A percentile compares a stretch with the other conserved stretches of the same genome.
These are phyloP conservation scores for Chlamydomonas eustigma DNA, from an alignment of 139 green algal genomes.

Conservation along the genomic window DNA sequence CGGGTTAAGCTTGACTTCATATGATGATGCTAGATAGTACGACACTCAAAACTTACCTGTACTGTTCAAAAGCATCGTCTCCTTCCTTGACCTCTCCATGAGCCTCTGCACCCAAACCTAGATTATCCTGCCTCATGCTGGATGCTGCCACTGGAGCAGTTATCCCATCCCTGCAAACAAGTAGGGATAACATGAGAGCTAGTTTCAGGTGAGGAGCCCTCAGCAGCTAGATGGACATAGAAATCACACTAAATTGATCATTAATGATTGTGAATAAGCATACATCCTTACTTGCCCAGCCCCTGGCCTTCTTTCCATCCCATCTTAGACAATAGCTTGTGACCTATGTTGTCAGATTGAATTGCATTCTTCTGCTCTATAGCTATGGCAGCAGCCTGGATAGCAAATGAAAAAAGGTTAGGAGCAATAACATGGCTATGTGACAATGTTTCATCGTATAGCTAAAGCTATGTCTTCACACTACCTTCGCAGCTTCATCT, in stretches of 20 bases:
- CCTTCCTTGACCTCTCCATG: constrained; percentile 33
- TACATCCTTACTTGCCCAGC: constrained; percentile 21
- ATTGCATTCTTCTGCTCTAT: constrained; percentile 35
- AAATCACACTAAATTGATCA: too few species aligned
- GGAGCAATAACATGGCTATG: not conserved
- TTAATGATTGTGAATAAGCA: not conserved
- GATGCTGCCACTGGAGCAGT: not conserved
- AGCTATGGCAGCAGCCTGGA: constrained; percentile 9
- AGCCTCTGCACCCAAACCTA: constrained; percentile 44
- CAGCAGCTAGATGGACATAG: too few species aligned
- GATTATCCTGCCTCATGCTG: constrained; percentile 25
- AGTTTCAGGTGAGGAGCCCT: too few species aligned
- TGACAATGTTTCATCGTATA: not conserved
- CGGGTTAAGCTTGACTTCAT: too few species aligned
- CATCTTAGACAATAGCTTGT: constrained; percentile 78
- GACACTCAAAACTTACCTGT: too few species aligned
- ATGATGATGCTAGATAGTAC: too few species aligned
- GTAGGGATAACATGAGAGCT: too few species aligned
- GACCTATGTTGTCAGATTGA: constrained; percentile 65
- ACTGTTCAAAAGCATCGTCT: constrained; percentile 61
- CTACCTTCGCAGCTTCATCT: constrained; percentile 27
- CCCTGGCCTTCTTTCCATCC: constrained; percentile 72
- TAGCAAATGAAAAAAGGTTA: too few species aligned
- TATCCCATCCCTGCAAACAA: not conserved
- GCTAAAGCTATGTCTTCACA: not conserved